Conservation (phyloP, 345 rosid genomes). For the Hypericum perforatum region DNA sequence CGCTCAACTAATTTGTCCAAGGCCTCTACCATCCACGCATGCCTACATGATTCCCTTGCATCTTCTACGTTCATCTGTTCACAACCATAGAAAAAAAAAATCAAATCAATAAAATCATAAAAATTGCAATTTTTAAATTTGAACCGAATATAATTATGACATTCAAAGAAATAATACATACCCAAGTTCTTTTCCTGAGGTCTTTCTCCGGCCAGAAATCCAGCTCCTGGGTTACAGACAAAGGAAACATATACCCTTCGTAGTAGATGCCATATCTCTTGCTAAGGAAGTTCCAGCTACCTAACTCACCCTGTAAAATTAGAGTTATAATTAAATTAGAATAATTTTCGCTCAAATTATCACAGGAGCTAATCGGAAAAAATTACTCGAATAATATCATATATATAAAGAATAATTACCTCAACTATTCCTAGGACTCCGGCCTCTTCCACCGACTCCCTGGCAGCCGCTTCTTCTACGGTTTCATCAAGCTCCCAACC, state of each 20-base stretch:
- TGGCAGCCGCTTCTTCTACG: conserved; percentile 58
- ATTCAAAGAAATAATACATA: conserved; percentile 11
- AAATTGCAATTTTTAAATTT: background rate
- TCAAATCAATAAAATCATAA: background rate
- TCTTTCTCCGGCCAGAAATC: conserved; percentile 77
- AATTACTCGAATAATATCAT: background rate
- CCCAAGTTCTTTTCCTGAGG: conserved; percentile 64
- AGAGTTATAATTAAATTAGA: background rate
- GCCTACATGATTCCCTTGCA: conserved; percentile 72
- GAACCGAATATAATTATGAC: background rate
- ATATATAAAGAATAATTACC: conserved; percentile 26
- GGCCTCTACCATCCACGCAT: conserved; percentile 97
- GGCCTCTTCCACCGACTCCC: conserved; percentile 80
- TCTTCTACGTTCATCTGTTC: conserved; percentile 48
- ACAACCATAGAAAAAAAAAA: no score
- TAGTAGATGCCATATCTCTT: conserved; percentile 61
- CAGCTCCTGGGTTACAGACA: conserved; percentile 62
- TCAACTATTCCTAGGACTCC: conserved; percentile 70
- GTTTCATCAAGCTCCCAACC: conserved; percentile 97
- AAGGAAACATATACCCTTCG: conserved; percentile 91
- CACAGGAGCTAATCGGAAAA: background rate
- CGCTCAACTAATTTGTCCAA: conserved; percentile 48
- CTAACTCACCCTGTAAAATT: conserved; percentile 46
- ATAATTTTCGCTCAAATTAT: background rate
- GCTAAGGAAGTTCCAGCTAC: conserved; percentile 76